These are phyloP conservation scores for Aspergillus persii DNA, from an alignment of 2,329 filamentous ascomycete genomes.

Conservation along the genomic window DNA sequence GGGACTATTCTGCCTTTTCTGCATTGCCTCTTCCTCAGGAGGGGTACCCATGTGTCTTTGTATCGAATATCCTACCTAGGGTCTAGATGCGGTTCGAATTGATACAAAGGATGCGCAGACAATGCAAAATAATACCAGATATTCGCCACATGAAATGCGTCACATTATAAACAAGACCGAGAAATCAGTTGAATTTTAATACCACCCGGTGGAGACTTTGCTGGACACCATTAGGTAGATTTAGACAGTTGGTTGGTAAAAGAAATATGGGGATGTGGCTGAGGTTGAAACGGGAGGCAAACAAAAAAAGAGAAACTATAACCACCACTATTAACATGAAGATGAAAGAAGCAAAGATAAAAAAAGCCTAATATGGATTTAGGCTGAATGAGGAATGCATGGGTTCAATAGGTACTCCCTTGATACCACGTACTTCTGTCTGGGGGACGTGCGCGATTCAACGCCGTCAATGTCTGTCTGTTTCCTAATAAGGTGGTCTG, in stretches of 20 bases:
- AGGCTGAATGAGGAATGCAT: background rate
- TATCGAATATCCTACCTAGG: too few species aligned
- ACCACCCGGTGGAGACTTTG: too few species aligned
- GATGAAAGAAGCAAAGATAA: background rate
- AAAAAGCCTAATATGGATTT: background rate
- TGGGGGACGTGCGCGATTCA: background rate
- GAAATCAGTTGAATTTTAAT: background rate
- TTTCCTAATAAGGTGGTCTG: background rate
- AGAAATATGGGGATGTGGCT: background rate
- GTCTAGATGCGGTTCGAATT: too few species aligned
- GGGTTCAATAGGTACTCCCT: too few species aligned
- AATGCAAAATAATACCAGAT: background rate
- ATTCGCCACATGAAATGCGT: background rate
- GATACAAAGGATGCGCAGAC: too few species aligned
- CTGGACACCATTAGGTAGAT: background rate
- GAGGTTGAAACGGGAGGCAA: background rate
- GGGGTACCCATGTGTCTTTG: too few species aligned
- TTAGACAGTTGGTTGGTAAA: background rate
- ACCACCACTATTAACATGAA: background rate
- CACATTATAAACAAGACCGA: too few species aligned
- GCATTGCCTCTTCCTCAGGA: too few species aligned
- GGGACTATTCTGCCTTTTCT: too few species aligned
- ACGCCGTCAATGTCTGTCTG: background rate
- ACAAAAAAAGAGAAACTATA: background rate
- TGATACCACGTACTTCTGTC: background rate